A percentile compares a stretch with the other conserved stretches of the same genome.
These are phyloP conservation scores for Leccinum subgranulosum DNA, from an alignment of 768 basidiomycete genomes.

Conservation along the genomic window DNA sequence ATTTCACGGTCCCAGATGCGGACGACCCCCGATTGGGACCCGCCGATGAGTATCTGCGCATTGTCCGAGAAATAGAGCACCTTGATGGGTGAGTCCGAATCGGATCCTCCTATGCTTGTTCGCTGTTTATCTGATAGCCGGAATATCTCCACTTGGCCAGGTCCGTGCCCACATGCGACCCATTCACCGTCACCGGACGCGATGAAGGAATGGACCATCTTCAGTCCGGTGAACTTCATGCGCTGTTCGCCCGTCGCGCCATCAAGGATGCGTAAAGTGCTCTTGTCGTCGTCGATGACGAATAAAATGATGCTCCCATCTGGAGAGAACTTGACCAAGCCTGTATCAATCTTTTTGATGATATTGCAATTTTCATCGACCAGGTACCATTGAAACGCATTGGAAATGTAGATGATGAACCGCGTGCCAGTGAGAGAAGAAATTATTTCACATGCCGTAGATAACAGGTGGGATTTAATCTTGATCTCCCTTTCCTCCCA, in stretches of 20 bases:
- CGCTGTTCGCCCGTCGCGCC: constrained; percentile 8
- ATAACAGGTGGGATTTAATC: not conserved
- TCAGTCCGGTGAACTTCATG: constrained; percentile 9
- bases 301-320: constrained; percentile 11
- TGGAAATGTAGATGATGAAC: constrained; percentile 1
- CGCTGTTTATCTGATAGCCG: not conserved
- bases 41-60: constrained; percentile 15
- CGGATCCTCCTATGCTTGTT: not conserved
- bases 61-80: constrained; percentile 18
- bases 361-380: not conserved
- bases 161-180: constrained; percentile 9
- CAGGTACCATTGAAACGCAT: not conserved
- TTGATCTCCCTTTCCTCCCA: constrained; percentile 1
- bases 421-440: constrained; percentile 10
- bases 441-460: not conserved
- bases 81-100: not conserved
- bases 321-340: constrained; percentile 9
- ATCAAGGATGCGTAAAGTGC: constrained; percentile 9
- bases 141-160: constrained; percentile 3
- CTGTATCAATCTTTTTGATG: constrained; percentile 12
- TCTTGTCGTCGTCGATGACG: constrained; percentile 4
- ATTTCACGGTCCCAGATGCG: constrained; percentile 18
- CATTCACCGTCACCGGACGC: constrained; percentile 5
- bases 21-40: constrained; percentile 12
- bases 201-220: not conserved